Base-by-base conservation (phyloP, 495 filamentous ascomycete species). In the Barbatosphaeria neglecta region DNA sequence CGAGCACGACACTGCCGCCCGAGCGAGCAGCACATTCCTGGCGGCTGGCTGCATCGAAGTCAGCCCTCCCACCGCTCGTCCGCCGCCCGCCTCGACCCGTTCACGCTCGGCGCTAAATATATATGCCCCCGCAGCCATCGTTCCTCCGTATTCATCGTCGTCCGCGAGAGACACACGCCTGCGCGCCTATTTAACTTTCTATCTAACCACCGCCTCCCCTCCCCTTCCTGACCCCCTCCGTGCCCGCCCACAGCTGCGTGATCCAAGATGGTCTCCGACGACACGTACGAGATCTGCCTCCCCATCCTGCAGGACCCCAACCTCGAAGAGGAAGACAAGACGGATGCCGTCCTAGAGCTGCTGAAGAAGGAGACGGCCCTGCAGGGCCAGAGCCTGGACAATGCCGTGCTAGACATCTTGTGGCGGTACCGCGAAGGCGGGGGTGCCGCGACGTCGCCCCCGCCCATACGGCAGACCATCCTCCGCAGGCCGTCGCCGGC, bases 281-380 rank as follows among this genome's bases (percentile, higher is more conserved):
- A 87, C 49, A 77, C 90, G 16, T 90, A 92, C 68, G 92, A 95
- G 59, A 74, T 86, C 50, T 95, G 87, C 60, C 80, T 94, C 50
- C 84, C 87, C 24, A 73, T 96, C 59, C 81, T 99, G 39, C 81
- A 90, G 66, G 86, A 96, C 63, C 66, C 78, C 48, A 72, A 65
- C 44, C 67, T 95, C 20, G 87, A 94, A 51, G 93, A 97, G 55
- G 93, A 99, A 60, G 93, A 97, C 50, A 93, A 89, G 70, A 86
- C 83, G 3, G 93, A 99, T 62, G 89, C 83, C 65, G 71, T 95
- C 43, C 88, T 95, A 61, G 86, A 90, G 51, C 72, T 94, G 18
- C 71, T 97, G 49, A 81, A 80, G 62, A 81, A 80, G 47, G 82
- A 88, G 66, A 88, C 87, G 6, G 75, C 74, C 15, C 67, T 97